phyloP scores from a whole-genome alignment of 2,329 filamentous ascomycete genomes.

The Microcera coccophila region DNA sequence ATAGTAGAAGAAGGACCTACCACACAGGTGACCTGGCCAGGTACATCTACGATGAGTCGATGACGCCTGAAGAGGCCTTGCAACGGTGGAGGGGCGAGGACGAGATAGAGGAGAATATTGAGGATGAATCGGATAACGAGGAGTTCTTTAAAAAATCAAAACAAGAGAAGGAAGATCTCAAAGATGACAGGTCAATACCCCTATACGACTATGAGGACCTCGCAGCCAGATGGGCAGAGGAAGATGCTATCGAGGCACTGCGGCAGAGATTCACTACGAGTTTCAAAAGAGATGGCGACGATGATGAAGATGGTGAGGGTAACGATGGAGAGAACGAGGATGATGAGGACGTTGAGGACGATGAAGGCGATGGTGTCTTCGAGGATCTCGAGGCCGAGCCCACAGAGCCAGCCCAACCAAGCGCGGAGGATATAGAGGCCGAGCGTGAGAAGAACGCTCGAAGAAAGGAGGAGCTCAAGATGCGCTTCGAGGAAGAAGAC shows the following conservation, averaged over 20 bases:
- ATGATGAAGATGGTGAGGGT: conserved; percentile 38
- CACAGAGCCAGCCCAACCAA: conserved; percentile 38
- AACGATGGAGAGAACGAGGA: conserved; percentile 54
- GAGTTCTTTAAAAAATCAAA: conserved; percentile 64
- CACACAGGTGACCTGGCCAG: conserved; percentile 78
- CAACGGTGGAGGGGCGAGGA: conserved; percentile 73
- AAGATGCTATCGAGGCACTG: conserved; percentile 71
- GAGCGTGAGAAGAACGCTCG: conserved; percentile 89
- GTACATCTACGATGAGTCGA: conserved; percentile 79
- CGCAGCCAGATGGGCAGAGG: conserved; percentile 78
- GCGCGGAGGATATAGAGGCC: conserved; percentile 62
- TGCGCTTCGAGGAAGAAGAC: conserved; percentile 96
- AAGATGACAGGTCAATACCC: conserved; percentile 78
- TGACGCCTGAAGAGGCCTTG: conserved; percentile 72
- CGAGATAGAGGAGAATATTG: conserved; percentile 52
- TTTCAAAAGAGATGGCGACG: conserved; percentile 37
- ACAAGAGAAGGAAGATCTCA: conserved; percentile 62
- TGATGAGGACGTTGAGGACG: conserved; percentile 50
- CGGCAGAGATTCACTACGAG: conserved; percentile 72
- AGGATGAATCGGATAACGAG: conserved; percentile 55
- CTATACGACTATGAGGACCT: conserved; percentile 75
- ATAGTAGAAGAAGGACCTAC: conserved; percentile 67
- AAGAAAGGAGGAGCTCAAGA: conserved; percentile 88
- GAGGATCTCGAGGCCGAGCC: conserved; percentile 60
- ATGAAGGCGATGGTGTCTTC: conserved; percentile 61